These are phyloP conservation scores for Pilatotrama ljubarskyi DNA, from an alignment of 768 basidiomycete species.

Conservation along the genomic window DNA sequence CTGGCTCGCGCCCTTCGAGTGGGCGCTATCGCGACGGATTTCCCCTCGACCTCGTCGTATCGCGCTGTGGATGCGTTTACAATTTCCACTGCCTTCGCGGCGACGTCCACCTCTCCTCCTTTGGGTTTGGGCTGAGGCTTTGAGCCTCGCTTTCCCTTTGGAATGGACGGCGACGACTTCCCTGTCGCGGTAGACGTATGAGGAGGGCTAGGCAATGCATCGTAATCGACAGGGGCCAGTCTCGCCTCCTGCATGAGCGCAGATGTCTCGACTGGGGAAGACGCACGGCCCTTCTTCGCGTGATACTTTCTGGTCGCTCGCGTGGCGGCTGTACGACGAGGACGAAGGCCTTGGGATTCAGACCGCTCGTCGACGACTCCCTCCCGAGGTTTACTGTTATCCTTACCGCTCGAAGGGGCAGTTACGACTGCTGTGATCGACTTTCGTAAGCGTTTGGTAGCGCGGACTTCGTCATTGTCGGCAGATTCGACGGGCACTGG, in stretches of 20 bases:
- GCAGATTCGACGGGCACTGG: background rate
- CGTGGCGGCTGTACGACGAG: constrained; percentile 10
- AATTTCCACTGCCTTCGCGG: background rate
- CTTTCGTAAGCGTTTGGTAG: background rate
- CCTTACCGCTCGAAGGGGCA: background rate
- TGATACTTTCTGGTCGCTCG: constrained; percentile 33
- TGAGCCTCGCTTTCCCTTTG: background rate
- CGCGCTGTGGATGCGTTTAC: no score
- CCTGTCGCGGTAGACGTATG: background rate
- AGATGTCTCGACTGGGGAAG: constrained; percentile 29
- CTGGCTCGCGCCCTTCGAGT: no score
- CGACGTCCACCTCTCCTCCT: background rate
- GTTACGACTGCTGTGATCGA: no score
- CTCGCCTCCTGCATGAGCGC: background rate
- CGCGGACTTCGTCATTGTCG: background rate
- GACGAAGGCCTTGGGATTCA: constrained; percentile 14
- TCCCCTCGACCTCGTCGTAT: no score
- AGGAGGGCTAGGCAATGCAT: constrained; percentile 32
- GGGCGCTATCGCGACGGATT: no score
- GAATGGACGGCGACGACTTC: background rate
- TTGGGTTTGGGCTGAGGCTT: background rate
- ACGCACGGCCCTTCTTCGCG: constrained; percentile 34
- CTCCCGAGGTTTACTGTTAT: background rate
- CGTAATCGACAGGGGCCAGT: constrained; percentile 30
- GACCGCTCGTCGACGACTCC: background rate